Percentiles rank a stretch among this genome's conserved stretches.
Evolutionary conservation across 2,329 filamentous ascomycete genomes (phyloP).

Genomic region (Cladobotryum mycophilum): DNA sequence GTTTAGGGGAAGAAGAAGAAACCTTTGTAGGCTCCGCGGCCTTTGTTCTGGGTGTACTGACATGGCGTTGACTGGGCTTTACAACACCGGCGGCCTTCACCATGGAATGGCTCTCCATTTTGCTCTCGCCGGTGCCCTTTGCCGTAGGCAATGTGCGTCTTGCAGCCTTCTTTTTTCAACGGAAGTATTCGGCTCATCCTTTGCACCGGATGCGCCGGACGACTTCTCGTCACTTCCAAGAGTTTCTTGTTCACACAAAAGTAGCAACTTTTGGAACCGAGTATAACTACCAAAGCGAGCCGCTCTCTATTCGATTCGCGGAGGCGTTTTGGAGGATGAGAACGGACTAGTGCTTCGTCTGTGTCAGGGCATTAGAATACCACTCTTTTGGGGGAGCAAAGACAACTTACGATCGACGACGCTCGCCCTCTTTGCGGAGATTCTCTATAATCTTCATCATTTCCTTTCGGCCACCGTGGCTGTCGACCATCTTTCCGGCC

Average conservation of each 20-base stretch:
- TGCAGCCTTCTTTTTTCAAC: neutral
- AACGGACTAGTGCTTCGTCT: conserved; percentile 34
- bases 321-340: conserved; percentile 33
- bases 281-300: conserved; percentile 25
- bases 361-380: neutral
- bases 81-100: neutral
- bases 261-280: conserved; percentile 22
- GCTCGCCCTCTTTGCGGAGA: conserved; percentile 79
- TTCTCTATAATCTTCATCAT: conserved; percentile 87
- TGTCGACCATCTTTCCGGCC: conserved; percentile 77
- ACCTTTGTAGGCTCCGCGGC: neutral
- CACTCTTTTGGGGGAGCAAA: neutral
- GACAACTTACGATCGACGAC: conserved; percentile 66
- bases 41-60: neutral
- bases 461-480: conserved; percentile 72
- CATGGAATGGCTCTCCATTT: neutral
- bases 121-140: neutral
- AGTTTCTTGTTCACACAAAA: conserved; percentile 9
- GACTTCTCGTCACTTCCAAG: neutral
- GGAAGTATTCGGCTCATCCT: neutral
- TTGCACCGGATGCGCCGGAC: neutral
- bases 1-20: neutral
- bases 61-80: neutral
- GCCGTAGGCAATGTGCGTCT: neutral
- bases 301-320: conserved; percentile 38